Evolutionary conservation across 2,329 filamentous ascomycete genomes (phyloP), one percentile per base, ranked within the genome.

Genomic region (Botrytis sinoallii): DNA sequence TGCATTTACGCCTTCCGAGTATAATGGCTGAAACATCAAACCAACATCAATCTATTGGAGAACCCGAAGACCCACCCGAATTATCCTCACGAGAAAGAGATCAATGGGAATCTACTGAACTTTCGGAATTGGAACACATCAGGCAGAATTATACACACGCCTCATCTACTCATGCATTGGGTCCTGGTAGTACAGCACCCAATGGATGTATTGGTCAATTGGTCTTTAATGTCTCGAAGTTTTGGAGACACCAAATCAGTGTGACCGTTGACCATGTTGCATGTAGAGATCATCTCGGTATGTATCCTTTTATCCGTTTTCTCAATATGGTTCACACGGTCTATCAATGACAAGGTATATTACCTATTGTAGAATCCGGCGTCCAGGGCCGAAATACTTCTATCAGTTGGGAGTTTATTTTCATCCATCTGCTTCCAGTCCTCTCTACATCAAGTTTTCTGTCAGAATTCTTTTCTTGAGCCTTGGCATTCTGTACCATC

Each of bases 201-300:
- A 65, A 75, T 46, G 77, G 72, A 16, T 32, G 77, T 61, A 44
- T 75, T 20, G 77, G 73, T 73, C 75, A 72, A 70, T 67, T 78
- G 65, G 73, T 63, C 20, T 78, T 77, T 65, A 71, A 59, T 52
- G 40, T 79, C 55, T 77, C 78, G 42, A 82, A 78, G 68, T 85
- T 86, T 74, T 89, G 87, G 87, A 80, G 81, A 59, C 81, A 83
- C 40, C 83, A 89, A 74, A 79, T 89, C 67, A 84, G 82, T 70
- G 80, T 88, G 10, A 82, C 84, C 6, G 87, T 89, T 25, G 84
- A 86, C 22, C 85, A 86, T 74, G 82, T 83, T 42, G 80, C 83
- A 66, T 85, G 85, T 76, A 83, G 88, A 80, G 88, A 90, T 78
- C 87, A 89, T 81, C 77, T 90, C 60, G 88, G 88, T 89, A 83